These are phyloP conservation scores for Ustilago trichophora DNA, from an alignment of 1,284 basidiomycete species.

Conservation along the genomic window DNA sequence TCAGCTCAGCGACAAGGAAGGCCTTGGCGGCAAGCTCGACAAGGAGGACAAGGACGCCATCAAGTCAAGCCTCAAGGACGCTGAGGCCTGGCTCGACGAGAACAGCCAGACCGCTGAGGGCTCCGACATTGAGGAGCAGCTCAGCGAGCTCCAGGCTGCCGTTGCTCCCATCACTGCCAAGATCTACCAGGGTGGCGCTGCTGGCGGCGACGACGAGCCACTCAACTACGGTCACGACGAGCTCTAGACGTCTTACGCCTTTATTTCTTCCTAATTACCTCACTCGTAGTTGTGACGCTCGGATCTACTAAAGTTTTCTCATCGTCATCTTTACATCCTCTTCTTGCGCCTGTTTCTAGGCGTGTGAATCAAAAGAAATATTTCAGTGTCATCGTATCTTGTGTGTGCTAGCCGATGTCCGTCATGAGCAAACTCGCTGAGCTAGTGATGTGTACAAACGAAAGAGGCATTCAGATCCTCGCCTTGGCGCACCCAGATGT, in stretches of 20 bases:
- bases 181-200: conserved; percentile 58
- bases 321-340: neutral
- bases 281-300: neutral
- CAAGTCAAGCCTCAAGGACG: conserved; percentile 64
- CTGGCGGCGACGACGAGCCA: conserved; percentile 57
- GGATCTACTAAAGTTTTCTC: neutral
- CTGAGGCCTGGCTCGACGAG: conserved; percentile 65
- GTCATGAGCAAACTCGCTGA: too few relatives aligned
- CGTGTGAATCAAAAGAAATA: conserved; percentile 9
- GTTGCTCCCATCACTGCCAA: conserved; percentile 66
- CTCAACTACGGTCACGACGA: conserved; percentile 65
- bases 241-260: conserved; percentile 44
- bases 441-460: too few relatives aligned
- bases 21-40: conserved; percentile 66
- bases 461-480: too few relatives aligned
- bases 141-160: conserved; percentile 64
- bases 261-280: neutral
- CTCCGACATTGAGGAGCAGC: conserved; percentile 66
- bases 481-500: too few relatives aligned
- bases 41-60: conserved; percentile 65
- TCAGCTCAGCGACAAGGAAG: conserved; percentile 65
- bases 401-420: too few relatives aligned
- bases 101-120: conserved; percentile 63
- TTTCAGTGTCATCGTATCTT: neutral
- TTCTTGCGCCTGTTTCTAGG: neutral